These are phyloP conservation scores for Aspergillus sp. DNA, from an alignment of 2,329 filamentous ascomycete genomes.

Conservation along the genomic window DNA sequence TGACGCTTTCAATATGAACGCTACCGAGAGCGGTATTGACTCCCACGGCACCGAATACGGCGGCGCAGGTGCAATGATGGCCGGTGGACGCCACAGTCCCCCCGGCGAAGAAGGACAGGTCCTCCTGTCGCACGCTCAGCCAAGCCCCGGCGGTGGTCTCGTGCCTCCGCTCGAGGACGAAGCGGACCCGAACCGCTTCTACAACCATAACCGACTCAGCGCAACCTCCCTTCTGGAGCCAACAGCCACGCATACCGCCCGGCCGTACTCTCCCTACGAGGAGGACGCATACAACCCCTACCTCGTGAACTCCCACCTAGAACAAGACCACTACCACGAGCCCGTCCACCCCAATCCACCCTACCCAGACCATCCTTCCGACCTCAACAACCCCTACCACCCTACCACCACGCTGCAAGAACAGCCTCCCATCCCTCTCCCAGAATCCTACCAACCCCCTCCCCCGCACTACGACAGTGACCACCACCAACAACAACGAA, in stretches of 20 bases:
- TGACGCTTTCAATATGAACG: slow-evolving; percentile 31
- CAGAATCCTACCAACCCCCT: slow-evolving; percentile 33
- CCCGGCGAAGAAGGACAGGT: slow-evolving; percentile 42
- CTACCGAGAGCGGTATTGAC: slow-evolving; percentile 15
- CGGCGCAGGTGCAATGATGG: slow-evolving; percentile 27
- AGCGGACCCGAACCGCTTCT: slow-evolving; percentile 16
- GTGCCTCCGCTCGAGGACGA: slow-evolving; percentile 24
- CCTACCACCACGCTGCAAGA: slow-evolving; percentile 26
- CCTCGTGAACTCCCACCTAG: slow-evolving; percentile 4
- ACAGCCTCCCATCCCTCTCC: slow-evolving; percentile 34
- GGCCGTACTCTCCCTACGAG: slow-evolving; percentile 23
- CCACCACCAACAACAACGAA: slow-evolving; percentile 8
- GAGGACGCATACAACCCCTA: slow-evolving; percentile 21
- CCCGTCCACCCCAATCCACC: not conserved
- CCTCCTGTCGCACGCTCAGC: slow-evolving; percentile 43
- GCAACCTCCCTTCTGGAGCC: slow-evolving; percentile 18
- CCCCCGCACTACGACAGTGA: slow-evolving; percentile 27
- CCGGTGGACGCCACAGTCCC: slow-evolving; percentile 22
- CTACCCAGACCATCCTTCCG: slow-evolving; percentile 12
- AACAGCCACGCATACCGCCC: slow-evolving; percentile 13
- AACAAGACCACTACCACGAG: slow-evolving; percentile 2
- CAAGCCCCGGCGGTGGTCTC: slow-evolving; percentile 26
- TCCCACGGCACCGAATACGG: slow-evolving; percentile 30
- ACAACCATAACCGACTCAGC: slow-evolving; percentile 15
- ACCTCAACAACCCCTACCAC: slow-evolving; percentile 21